Conservation (phyloP, 2,329 filamentous ascomycete genomes). For the Chaetomiaceae sp. region DNA sequence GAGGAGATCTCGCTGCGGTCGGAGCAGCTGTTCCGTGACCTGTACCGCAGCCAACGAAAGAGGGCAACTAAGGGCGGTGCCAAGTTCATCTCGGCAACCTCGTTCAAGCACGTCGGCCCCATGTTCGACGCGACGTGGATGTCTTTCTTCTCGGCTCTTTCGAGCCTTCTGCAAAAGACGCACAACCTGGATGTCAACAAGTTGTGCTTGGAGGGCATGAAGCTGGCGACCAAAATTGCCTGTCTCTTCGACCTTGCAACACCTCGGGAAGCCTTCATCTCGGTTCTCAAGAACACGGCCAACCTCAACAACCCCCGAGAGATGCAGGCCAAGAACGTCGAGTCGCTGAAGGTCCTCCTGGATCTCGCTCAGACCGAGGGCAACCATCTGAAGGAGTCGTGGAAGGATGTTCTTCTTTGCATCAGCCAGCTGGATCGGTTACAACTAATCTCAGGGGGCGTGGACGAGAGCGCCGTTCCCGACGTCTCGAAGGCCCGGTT, state of each 20-base stretch:
- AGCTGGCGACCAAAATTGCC: constrained; percentile 85
- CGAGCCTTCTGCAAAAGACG: constrained; percentile 87
- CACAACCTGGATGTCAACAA: constrained; percentile 90
- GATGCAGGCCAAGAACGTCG: constrained; percentile 93
- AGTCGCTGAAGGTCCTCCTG: constrained; percentile 85
- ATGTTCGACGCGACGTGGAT: constrained; percentile 99
- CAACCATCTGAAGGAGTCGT: constrained; percentile 81
- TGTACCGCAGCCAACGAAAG: constrained; percentile 83
- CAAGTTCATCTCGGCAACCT: constrained; percentile 87
- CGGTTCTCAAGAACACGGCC: constrained; percentile 85
- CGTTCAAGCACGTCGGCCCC: constrained; percentile 88
- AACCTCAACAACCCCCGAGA: constrained; percentile 94
- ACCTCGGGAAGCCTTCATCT: constrained; percentile 92
- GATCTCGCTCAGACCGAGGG: constrained; percentile 93
- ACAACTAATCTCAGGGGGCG: constrained; percentile 89
- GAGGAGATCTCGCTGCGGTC: constrained; percentile 77
- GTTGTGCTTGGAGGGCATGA: constrained; percentile 91
- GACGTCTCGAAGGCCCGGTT: constrained; percentile 84
- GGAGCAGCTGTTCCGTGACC: constrained; percentile 84
- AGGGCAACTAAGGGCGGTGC: constrained; percentile 65
- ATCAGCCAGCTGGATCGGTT: constrained; percentile 94
- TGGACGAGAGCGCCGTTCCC: constrained; percentile 87
- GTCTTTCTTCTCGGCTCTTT: constrained; percentile 94
- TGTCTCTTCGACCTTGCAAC: constrained; percentile 91
- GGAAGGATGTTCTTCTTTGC: constrained; percentile 92